These are phyloP conservation scores for Starmerella bombicola DNA, from an alignment of 805 yeast species.

Conservation along the genomic window DNA sequence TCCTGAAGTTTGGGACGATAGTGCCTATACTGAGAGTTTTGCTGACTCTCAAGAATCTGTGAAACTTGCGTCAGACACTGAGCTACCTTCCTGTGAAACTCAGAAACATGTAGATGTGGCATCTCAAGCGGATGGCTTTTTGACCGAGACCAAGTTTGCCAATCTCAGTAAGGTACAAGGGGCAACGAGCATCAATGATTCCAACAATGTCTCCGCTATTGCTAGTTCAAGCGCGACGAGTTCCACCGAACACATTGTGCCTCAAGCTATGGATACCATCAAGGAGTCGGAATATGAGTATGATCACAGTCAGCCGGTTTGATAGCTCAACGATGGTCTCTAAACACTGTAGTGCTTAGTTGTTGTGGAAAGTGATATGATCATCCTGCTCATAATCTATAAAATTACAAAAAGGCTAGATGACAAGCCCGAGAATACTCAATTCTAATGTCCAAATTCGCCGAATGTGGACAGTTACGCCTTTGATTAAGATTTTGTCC, in stretches of 20 bases:
- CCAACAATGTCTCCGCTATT: not conserved
- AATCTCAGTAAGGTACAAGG: not conserved
- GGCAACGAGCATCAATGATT: not conserved
- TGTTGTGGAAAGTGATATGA: too few species aligned
- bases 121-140: not conserved
- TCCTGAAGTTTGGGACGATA: not conserved
- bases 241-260: not conserved
- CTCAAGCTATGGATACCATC: slow-evolving; percentile 4
- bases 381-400: too few species aligned
- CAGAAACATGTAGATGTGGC: not conserved
- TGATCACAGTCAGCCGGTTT: not conserved
- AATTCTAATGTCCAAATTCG: slow-evolving; percentile 95
- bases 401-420: too few species aligned
- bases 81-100: not conserved
- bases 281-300: slow-evolving; percentile 8
- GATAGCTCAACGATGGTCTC: too few species aligned
- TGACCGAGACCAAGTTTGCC: not conserved
- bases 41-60: not conserved
- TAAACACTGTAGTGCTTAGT: too few species aligned
- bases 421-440: slow-evolving; percentile 80
- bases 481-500: slow-evolving; percentile 37
- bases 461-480: slow-evolving; percentile 66
- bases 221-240: too few species aligned
- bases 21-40: not conserved
- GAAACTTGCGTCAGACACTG: not conserved